Conservation (phyloP, 208 protist genomes). For the Leishmania lainsoni region DNA sequence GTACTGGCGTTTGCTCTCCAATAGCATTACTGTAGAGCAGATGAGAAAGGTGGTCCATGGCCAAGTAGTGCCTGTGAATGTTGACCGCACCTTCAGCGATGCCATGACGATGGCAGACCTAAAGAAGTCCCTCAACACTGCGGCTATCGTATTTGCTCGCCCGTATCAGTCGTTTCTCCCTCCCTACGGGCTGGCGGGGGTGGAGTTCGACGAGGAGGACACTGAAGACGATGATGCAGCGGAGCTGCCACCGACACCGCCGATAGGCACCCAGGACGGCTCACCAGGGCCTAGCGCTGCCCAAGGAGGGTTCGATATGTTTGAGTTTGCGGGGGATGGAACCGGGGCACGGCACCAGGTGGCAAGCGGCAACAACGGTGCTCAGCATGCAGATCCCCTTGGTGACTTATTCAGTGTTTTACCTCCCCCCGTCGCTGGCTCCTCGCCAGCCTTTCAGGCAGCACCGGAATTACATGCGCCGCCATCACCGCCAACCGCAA, state of each 20-base stretch:
- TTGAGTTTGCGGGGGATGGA: constrained; percentile 22
- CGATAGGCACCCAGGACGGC: constrained; percentile 14
- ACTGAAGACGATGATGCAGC: constrained; percentile 59
- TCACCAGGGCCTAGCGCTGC: neutral
- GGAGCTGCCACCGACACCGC: constrained; percentile 42
- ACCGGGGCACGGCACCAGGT: constrained; percentile 9
- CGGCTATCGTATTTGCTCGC: constrained; percentile 97
- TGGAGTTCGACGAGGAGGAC: constrained; percentile 66
- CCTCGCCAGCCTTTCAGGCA: constrained; percentile 1
- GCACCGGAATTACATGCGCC: neutral
- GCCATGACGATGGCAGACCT: constrained; percentile 91
- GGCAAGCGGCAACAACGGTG: constrained; percentile 9
- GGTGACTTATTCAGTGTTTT: constrained; percentile 41
- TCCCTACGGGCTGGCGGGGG: constrained; percentile 69
- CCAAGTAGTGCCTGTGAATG: constrained; percentile 83
- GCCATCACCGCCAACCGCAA: neutral
- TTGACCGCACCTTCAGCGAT: constrained; percentile 93
- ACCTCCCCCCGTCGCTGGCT: constrained; percentile 8
- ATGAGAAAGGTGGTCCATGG: constrained; percentile 91
- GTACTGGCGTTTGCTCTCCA: constrained; percentile 99
- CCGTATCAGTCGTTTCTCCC: constrained; percentile 94
- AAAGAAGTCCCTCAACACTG: constrained; percentile 89
- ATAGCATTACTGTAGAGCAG: constrained; percentile 96
- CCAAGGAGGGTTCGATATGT: constrained; percentile 4
- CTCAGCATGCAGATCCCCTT: constrained; percentile 41